Conservation (phyloP, 768 basidiomycete genomes). For the Mycena metata region DNA sequence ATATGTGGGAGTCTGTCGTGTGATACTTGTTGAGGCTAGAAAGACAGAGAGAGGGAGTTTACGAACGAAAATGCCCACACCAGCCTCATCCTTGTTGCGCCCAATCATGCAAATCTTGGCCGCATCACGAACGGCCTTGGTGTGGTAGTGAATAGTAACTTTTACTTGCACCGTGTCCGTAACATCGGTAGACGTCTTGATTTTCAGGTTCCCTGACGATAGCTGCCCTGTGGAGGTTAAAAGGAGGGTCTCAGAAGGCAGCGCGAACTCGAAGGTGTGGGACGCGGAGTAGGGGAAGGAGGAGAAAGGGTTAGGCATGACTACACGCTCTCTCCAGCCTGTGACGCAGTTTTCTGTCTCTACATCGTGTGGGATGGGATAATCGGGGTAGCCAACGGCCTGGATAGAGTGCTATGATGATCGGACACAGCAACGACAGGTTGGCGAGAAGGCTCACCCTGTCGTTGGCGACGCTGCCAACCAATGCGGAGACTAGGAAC, state of each 20-base stretch:
- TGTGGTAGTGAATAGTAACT: constrained; percentile 43
- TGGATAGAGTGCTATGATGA: constrained; percentile 12
- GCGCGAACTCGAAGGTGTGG: constrained; percentile 36
- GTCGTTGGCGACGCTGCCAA: constrained; percentile 20
- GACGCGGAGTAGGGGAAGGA: constrained; percentile 34
- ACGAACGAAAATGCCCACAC: constrained; percentile 56
- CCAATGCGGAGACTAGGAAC: constrained; percentile 20
- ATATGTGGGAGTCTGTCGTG: constrained; percentile 48
- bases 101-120: constrained; percentile 49
- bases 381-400: constrained; percentile 15
- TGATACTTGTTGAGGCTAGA: neutral
- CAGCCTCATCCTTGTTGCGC: constrained; percentile 44
- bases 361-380: constrained; percentile 24
- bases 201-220: constrained; percentile 44
- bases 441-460: constrained; percentile 13
- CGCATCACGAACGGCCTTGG: constrained; percentile 38
- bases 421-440: neutral
- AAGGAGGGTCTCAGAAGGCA: constrained; percentile 46
- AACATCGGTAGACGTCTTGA: constrained; percentile 42
- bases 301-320: constrained; percentile 10
- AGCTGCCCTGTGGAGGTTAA: constrained; percentile 46
- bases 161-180: constrained; percentile 45
- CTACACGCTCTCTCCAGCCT: constrained; percentile 16
- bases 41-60: neutral
- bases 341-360: constrained; percentile 10